Conservation (phyloP, 768 basidiomycete genomes). For the Boletus speciosus region DNA sequence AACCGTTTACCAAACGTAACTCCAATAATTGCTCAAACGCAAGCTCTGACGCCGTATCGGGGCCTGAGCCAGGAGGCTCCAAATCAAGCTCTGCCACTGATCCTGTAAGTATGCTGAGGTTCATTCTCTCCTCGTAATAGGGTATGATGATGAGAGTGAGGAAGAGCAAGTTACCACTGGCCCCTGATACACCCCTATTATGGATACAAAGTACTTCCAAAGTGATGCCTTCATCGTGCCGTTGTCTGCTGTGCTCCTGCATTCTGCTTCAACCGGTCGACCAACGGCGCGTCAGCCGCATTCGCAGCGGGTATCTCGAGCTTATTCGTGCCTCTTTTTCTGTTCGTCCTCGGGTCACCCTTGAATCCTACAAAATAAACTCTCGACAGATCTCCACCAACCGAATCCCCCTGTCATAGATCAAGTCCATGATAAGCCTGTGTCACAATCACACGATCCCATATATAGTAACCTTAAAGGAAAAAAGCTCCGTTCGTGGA, state of each 20-base stretch:
- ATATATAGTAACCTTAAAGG: slow-evolving; percentile 24
- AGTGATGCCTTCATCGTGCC: slow-evolving; percentile 37
- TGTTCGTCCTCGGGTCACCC: slow-evolving; percentile 56
- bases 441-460: slow-evolving; percentile 3
- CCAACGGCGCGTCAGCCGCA: slow-evolving; percentile 67
- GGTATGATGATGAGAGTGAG: neutral
- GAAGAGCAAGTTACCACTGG: neutral
- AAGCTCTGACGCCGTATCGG: neutral
- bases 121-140: neutral
- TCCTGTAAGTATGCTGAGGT: neutral
- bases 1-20: neutral
- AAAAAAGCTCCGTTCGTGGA: neutral
- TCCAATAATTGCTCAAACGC: neutral
- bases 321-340: slow-evolving; percentile 58
- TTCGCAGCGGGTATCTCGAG: slow-evolving; percentile 78
- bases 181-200: slow-evolving; percentile 2
- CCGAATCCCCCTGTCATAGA: slow-evolving; percentile 56
- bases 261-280: slow-evolving; percentile 59
- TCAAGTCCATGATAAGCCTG: slow-evolving; percentile 14
- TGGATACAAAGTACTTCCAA: neutral
- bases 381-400: slow-evolving; percentile 60
- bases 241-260: slow-evolving; percentile 60
- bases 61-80: neutral
- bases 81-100: neutral
- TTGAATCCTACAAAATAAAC: slow-evolving; percentile 84